Evolutionary conservation across 495 filamentous ascomycete species (phyloP).

Genomic region (Tuber brumale): DNA sequence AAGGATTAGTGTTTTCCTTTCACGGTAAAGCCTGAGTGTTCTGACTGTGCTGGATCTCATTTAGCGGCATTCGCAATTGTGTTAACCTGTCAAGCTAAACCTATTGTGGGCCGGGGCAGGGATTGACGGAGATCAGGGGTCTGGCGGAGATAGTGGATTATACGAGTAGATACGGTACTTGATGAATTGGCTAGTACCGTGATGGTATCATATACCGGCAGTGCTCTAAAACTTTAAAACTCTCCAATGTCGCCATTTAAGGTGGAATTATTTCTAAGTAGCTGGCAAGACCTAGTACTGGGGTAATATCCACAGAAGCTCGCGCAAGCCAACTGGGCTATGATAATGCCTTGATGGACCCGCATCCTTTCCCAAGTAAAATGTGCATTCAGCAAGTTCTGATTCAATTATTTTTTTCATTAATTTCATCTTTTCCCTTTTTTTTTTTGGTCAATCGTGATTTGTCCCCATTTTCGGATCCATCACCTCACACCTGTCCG

Average conservation of each 20-base stretch:
- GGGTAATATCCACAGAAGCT: background rate
- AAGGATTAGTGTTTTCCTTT: no score
- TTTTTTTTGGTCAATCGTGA: constrained; percentile 3
- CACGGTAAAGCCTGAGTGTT: no score
- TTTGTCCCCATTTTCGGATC: background rate
- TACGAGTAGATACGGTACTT: no score
- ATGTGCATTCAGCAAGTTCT: background rate
- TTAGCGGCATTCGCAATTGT: no score
- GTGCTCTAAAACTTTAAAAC: background rate
- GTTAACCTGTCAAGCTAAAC: no score
- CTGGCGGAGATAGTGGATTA: no score
- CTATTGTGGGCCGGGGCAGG: no score
- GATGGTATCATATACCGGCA: no score
- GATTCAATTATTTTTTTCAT: constrained; percentile 3
- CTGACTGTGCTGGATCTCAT: no score
- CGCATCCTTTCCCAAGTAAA: background rate
- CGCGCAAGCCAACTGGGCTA: background rate
- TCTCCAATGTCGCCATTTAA: background rate
- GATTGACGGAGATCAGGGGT: no score
- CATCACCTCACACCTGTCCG: background rate
- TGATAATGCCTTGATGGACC: background rate
- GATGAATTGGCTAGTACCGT: no score
- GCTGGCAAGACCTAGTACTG: background rate
- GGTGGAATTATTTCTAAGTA: background rate
- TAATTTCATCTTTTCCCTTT: background rate